Conservation (phyloP, 371 early-diverging fungal genomes). For the Entomophthora muscae region DNA sequence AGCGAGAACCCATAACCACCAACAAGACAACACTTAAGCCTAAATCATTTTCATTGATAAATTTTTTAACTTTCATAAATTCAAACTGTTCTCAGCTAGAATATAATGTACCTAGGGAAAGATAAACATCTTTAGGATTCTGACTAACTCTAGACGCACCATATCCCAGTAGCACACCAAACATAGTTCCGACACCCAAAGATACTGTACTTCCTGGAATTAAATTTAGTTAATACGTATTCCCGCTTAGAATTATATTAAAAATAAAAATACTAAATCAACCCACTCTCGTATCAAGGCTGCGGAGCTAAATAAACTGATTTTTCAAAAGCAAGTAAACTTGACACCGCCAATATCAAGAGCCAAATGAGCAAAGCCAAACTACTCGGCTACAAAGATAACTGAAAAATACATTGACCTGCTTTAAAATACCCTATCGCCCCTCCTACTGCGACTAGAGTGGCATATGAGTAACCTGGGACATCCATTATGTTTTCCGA, state of each 20-base stretch:
- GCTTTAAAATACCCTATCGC: conserved; percentile 8
- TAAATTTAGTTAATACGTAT: background rate
- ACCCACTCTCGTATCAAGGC: background rate
- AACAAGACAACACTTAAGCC: conserved; percentile 23
- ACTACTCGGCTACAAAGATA: background rate
- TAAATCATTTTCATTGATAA: conserved; percentile 5
- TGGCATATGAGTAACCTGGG: conserved; percentile 4
- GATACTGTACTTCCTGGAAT: conserved; percentile 22
- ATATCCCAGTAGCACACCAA: conserved; percentile 19
- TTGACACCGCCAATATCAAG: background rate
- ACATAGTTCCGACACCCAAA: conserved; percentile 20
- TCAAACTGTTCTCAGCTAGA: background rate
- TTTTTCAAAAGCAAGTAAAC: background rate
- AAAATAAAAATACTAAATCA: too few relatives aligned
- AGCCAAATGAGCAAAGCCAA: background rate
- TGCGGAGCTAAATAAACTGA: background rate
- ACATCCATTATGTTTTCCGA: too few relatives aligned
- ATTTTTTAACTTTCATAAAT: background rate
- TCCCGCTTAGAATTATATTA: too few relatives aligned
- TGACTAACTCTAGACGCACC: conserved; percentile 24
- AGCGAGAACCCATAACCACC: conserved; percentile 36
- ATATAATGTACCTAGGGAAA: conserved; percentile 22
- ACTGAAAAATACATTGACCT: background rate
- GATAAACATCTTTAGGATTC: conserved; percentile 21
- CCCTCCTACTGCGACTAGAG: background rate